phyloP scores from a whole-genome alignment of 768 basidiomycete genomes.

The Rhodotorula toruloides region DNA sequence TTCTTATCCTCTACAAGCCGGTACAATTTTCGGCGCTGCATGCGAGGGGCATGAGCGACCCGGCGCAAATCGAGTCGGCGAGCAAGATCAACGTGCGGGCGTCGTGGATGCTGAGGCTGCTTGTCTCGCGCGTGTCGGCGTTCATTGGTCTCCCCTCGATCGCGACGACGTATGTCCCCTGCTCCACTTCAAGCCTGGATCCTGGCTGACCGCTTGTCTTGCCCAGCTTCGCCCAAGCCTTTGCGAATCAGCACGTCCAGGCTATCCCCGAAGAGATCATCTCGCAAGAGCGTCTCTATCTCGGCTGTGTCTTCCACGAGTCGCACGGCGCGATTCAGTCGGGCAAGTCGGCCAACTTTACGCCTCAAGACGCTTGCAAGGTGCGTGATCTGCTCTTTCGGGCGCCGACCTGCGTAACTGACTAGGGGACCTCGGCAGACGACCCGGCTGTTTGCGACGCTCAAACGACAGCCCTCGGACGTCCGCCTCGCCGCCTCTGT shows the following conservation, averaged over 20 bases:
- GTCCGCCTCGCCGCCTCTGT: slow-evolving; percentile 33
- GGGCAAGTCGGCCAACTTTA: slow-evolving; percentile 31
- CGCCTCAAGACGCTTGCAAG: slow-evolving; percentile 23
- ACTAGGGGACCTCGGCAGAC: too few species aligned
- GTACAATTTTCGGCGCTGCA: slow-evolving; percentile 27
- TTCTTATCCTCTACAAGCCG: slow-evolving; percentile 36
- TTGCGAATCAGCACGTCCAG: slow-evolving; percentile 19
- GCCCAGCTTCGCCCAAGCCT: slow-evolving; percentile 28
- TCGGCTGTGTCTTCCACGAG: slow-evolving; percentile 36
- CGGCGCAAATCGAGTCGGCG: slow-evolving; percentile 19
- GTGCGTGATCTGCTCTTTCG: neutral
- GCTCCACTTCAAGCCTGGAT: too few species aligned
- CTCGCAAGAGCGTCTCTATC: slow-evolving; percentile 27
- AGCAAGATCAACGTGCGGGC: slow-evolving; percentile 37
- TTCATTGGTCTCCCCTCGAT: slow-evolving; percentile 29
- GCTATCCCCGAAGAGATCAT: slow-evolving; percentile 26
- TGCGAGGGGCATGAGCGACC: slow-evolving; percentile 20
- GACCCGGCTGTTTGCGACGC: slow-evolving; percentile 33
- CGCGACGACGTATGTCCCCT: slow-evolving; percentile 9
- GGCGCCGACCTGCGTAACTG: neutral
- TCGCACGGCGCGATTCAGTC: slow-evolving; percentile 34
- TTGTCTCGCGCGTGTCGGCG: slow-evolving; percentile 16
- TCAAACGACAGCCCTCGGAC: slow-evolving; percentile 18
- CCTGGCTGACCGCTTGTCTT: neutral
- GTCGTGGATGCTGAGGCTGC: slow-evolving; percentile 28